Conservation (phyloP, 1,284 basidiomycete species). For the Fomitopsis pinicola region DNA sequence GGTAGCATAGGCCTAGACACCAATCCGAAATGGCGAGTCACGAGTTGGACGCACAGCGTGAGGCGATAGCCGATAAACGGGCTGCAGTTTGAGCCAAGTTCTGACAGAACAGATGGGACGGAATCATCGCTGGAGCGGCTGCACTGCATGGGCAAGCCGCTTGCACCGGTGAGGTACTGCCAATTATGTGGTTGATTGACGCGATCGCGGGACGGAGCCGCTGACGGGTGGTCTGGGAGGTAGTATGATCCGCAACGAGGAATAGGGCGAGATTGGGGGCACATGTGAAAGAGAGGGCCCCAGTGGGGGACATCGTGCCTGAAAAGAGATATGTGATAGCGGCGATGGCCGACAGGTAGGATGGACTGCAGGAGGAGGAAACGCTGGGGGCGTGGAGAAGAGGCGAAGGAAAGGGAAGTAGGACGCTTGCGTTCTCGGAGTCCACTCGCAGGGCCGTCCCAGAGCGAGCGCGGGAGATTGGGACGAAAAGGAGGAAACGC, state of each 20-base stretch:
- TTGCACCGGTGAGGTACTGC: not conserved
- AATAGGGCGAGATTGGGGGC: not conserved
- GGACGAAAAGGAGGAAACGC: not conserved
- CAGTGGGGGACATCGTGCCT: not conserved
- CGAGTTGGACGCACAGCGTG: not conserved
- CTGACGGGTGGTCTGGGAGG: not conserved
- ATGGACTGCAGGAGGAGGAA: not conserved
- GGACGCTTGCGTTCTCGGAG: not conserved
- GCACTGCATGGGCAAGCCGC: not conserved
- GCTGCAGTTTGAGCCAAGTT: too few species aligned
- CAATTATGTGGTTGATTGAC: not conserved
- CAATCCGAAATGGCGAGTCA: not conserved
- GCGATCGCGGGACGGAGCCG: not conserved
- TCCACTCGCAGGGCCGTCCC: not conserved
- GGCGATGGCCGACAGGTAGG: not conserved
- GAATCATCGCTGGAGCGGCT: too few species aligned
- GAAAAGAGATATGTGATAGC: not conserved
- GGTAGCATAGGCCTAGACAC: not conserved
- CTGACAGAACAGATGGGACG: too few species aligned
- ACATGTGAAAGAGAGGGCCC: not conserved
- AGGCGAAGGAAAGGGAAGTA: not conserved
- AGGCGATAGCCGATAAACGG: too few species aligned
- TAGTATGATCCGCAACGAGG: not conserved
- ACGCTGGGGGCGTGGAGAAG: not conserved
- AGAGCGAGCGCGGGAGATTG: not conserved